A percentile compares a stretch with the other conserved stretches of the same genome.
phyloP scores from a whole-genome alignment of 768 basidiomycete species.

The Phaeolepiota aurea region DNA sequence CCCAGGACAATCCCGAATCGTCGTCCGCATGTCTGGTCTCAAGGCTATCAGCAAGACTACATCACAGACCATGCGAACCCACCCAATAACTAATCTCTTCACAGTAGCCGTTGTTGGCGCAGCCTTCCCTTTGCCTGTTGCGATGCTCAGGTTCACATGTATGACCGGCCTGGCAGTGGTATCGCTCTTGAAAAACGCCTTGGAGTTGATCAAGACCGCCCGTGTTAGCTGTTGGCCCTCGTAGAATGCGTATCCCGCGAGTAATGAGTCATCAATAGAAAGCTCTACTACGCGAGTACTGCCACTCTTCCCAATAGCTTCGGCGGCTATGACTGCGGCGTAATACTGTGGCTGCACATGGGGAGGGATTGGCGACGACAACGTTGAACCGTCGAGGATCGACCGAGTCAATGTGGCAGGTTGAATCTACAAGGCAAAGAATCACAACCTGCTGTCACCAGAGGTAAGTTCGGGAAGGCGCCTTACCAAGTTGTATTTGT shows the following conservation, averaged over 20 bases:
- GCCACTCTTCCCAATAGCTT: constrained; percentile 44
- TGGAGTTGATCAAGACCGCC: constrained; percentile 51
- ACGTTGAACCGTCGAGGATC: constrained; percentile 42
- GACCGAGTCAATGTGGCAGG: constrained; percentile 51
- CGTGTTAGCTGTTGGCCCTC: constrained; percentile 33
- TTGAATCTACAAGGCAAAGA: constrained; percentile 41
- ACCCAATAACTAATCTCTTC: constrained; percentile 44
- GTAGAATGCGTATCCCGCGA: constrained; percentile 59
- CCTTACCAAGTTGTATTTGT: constrained; percentile 60
- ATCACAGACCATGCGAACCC: constrained; percentile 6
- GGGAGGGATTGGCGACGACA: constrained; percentile 40
- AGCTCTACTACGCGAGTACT: constrained; percentile 38
- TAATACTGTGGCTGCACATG: constrained; percentile 66
- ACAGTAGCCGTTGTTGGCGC: constrained; percentile 26
- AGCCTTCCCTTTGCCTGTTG: constrained; percentile 9
- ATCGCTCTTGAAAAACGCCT: constrained; percentile 34
- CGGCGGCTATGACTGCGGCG: constrained; percentile 50
- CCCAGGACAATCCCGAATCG: constrained; percentile 44
- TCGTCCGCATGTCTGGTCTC: constrained; percentile 44
- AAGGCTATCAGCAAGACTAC: background rate
- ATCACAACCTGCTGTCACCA: background rate
- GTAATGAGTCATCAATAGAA: constrained; percentile 29
- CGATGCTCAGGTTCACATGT: constrained; percentile 35
- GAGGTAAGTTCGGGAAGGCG: background rate
- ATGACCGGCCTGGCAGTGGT: constrained; percentile 26